Evolutionary conservation across 1,284 basidiomycete species (phyloP).

Genomic region (Melampsora americana): DNA sequence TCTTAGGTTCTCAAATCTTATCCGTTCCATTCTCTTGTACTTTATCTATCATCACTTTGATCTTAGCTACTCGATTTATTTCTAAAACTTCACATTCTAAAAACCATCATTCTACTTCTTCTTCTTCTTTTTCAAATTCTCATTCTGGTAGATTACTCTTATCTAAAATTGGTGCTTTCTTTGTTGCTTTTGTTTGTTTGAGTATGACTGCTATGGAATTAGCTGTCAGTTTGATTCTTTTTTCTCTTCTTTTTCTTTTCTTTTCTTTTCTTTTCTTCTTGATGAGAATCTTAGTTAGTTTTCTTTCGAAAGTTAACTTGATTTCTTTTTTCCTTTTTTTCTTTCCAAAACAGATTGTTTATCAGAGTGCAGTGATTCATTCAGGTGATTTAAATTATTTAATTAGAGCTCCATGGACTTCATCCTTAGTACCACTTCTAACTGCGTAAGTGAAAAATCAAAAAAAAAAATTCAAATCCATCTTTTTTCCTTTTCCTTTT

Average conservation of each 20-base stretch:
- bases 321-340: no score
- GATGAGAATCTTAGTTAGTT: no score
- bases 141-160: slow-evolving; percentile 13
- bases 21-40: slow-evolving; percentile 38
- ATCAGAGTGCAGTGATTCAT: slow-evolving; percentile 31
- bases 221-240: slow-evolving; percentile 4
- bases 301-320: no score
- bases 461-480: no score
- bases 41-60: slow-evolving; percentile 1
- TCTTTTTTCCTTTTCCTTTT: no score
- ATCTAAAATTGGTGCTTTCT: slow-evolving; percentile 7
- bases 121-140: no score
- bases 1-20: slow-evolving; percentile 32
- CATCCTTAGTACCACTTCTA: slow-evolving; percentile 30
- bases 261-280: no score
- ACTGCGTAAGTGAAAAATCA: slow-evolving; percentile 29
- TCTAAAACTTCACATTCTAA: slow-evolving; percentile 22
- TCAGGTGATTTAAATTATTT: neutral
- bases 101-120: no score
- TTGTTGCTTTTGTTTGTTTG: slow-evolving; percentile 36
- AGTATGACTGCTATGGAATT: slow-evolving; percentile 42
- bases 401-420: slow-evolving; percentile 31
- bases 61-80: slow-evolving; percentile 23
- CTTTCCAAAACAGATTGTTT: slow-evolving; percentile 42
- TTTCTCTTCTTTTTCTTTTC: no score